These are phyloP conservation scores for Monilinia laxa DNA, from an alignment of 2,329 filamentous ascomycete genomes.

Conservation along the genomic window DNA sequence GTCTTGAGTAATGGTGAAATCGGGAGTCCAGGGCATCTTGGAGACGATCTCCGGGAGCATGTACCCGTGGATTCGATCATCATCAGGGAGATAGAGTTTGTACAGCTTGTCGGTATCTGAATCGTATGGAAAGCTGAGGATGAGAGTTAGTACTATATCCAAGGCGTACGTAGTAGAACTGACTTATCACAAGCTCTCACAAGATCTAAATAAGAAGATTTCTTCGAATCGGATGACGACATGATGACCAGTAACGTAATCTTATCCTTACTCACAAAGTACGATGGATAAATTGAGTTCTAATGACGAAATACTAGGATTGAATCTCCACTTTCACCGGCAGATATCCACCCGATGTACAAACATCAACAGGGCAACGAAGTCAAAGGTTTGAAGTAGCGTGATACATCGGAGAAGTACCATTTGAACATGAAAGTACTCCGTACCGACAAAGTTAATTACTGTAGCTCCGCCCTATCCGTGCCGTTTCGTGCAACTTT, in stretches of 20 bases:
- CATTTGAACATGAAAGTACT: not conserved
- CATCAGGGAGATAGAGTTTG: conserved; percentile 47
- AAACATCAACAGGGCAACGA: not conserved
- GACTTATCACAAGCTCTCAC: conserved; percentile 47
- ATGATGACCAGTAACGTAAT: not conserved
- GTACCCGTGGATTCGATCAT: conserved; percentile 51
- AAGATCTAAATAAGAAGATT: conserved; percentile 41
- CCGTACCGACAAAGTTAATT: too few relatives aligned
- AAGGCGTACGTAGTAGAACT: conserved; percentile 21
- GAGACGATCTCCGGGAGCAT: conserved; percentile 48
- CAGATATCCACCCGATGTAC: not conserved
- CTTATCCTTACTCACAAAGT: too few relatives aligned
- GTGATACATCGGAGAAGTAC: not conserved
- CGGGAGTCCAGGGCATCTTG: conserved; percentile 48
- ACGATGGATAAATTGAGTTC: not conserved
- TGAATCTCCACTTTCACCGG: not conserved
- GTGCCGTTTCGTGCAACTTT: not conserved
- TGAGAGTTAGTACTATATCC: not conserved
- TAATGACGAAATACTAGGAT: not conserved
- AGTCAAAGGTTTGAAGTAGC: not conserved
- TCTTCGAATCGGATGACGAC: conserved; percentile 11
- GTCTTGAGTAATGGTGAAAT: conserved; percentile 42
- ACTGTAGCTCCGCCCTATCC: not conserved
- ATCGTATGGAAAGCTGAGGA: conserved; percentile 25
- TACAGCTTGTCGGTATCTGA: conserved; percentile 40